Percentiles rank a stretch among this genome's conserved stretches.
phyloP scores from a whole-genome alignment of 768 basidiomycete genomes.

The Rhodotorula taiwanensis region DNA sequence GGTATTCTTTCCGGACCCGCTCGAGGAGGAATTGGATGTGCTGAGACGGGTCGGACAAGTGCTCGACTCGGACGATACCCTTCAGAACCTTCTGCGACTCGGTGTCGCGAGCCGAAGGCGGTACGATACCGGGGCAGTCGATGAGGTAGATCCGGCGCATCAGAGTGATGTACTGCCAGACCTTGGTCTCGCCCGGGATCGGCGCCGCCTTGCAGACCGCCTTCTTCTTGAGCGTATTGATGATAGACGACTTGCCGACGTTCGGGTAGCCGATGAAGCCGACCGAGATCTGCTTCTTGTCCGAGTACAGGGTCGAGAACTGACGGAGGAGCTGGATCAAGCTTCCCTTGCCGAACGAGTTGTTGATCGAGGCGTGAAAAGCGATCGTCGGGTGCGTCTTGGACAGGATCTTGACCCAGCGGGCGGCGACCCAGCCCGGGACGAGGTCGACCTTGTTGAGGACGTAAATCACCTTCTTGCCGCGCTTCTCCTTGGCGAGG shows the following conservation, averaged over 20 bases:
- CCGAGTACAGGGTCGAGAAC: constrained; percentile 91
- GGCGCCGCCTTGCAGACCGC: constrained; percentile 97
- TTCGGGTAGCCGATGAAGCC: constrained; percentile 98
- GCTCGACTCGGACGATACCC: constrained; percentile 93
- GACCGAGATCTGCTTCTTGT: constrained; percentile 98
- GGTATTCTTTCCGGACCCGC: constrained; percentile 87
- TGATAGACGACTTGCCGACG: constrained; percentile 93
- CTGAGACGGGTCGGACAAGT: constrained; percentile 81
- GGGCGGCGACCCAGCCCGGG: constrained; percentile 97
- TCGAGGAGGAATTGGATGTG: constrained; percentile 81
- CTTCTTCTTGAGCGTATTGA: constrained; percentile 96
- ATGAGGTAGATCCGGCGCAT: constrained; percentile 96
- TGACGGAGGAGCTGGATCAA: constrained; percentile 94
- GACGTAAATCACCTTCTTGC: constrained; percentile 93
- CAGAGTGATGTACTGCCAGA: constrained; percentile 99
- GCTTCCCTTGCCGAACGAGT: constrained; percentile 97
- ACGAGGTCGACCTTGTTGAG: constrained; percentile 99
- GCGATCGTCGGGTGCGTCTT: constrained; percentile 93
- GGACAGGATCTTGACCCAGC: constrained; percentile 90
- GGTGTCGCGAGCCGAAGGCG: constrained; percentile 81
- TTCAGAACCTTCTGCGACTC: constrained; percentile 89
- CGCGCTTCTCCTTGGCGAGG: constrained; percentile 88
- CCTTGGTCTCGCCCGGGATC: constrained; percentile 96
- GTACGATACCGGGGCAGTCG: constrained; percentile 97
- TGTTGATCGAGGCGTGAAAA: constrained; percentile 97